Evolutionary conservation across 768 basidiomycete genomes (phyloP).

Genomic region (Harrya chromipes): DNA sequence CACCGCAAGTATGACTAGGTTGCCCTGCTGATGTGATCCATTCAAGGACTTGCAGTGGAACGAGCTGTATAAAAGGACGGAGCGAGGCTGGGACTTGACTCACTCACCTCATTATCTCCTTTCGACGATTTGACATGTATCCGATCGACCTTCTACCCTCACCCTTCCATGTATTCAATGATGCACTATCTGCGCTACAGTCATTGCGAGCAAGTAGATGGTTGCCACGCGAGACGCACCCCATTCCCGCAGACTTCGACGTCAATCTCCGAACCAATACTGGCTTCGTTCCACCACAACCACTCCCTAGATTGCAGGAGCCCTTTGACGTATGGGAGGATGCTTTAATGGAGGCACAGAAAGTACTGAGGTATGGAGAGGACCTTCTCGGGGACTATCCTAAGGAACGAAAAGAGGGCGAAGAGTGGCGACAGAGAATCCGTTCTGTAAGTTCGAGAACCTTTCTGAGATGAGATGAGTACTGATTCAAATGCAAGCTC

Average conservation of each 20-base stretch:
- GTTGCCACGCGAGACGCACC: slow-evolving; percentile 30
- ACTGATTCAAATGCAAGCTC: slow-evolving; percentile 48
- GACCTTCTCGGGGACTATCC: slow-evolving; percentile 48
- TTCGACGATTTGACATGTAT: slow-evolving; percentile 21
- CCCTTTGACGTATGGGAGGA: slow-evolving; percentile 70
- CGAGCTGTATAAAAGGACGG: slow-evolving; percentile 31
- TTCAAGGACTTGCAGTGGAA: slow-evolving; percentile 28
- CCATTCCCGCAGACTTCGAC: slow-evolving; percentile 49
- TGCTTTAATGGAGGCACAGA: slow-evolving; percentile 53
- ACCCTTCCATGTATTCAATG: slow-evolving; percentile 48
- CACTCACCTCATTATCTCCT: background rate
- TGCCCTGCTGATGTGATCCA: slow-evolving; percentile 31
- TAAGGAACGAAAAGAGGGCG: slow-evolving; percentile 51
- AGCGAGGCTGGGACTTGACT: background rate
- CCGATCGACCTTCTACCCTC: slow-evolving; percentile 46
- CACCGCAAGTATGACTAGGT: slow-evolving; percentile 34
- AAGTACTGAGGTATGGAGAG: slow-evolving; percentile 53
- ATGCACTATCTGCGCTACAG: slow-evolving; percentile 45
- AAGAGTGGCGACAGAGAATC: slow-evolving; percentile 65
- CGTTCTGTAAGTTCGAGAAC: slow-evolving; percentile 49
- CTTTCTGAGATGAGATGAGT: slow-evolving; percentile 3
- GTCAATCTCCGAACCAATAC: slow-evolving; percentile 47
- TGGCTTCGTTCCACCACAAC: slow-evolving; percentile 80
- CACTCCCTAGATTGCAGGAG: slow-evolving; percentile 52
- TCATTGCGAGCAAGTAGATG: slow-evolving; percentile 39